Evolutionary conservation across 1,284 basidiomycete genomes (phyloP).

Genomic region (Gomphus bonarii): DNA sequence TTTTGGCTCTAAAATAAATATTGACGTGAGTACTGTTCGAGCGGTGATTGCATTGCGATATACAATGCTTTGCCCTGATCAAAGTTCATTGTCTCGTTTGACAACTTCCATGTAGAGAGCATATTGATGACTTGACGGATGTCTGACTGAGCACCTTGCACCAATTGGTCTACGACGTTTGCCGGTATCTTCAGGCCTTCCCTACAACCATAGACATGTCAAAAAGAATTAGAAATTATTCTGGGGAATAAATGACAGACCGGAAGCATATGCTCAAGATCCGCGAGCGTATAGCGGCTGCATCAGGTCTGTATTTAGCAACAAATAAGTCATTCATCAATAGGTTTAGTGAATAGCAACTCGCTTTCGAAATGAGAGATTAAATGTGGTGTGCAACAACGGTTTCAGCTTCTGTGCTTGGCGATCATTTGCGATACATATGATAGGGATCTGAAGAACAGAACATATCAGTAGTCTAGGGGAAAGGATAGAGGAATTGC

Average conservation of each 20-base stretch:
- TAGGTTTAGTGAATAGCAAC: constrained; percentile 13
- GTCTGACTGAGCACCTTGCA: constrained; percentile 84
- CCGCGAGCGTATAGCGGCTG: constrained; percentile 66
- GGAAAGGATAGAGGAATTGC: neutral
- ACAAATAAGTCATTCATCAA: neutral
- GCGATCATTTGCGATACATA: constrained; percentile 94
- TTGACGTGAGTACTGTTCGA: neutral
- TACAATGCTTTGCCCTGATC: constrained; percentile 87
- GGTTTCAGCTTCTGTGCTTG: constrained; percentile 87
- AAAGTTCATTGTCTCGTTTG: constrained; percentile 70
- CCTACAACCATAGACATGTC: constrained; percentile 29
- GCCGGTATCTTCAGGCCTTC: constrained; percentile 88
- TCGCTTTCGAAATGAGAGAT: constrained; percentile 69
- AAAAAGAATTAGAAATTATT: constrained; percentile 1
- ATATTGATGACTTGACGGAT: constrained; percentile 97
- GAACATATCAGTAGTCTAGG: neutral
- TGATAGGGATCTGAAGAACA: constrained; percentile 79
- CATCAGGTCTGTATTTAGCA: constrained; percentile 51
- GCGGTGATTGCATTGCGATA: constrained; percentile 23
- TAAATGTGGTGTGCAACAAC: constrained; percentile 63
- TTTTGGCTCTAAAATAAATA: constrained; percentile 51
- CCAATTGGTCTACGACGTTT: constrained; percentile 88
- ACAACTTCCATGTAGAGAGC: constrained; percentile 92
- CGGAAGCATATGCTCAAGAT: constrained; percentile 86
- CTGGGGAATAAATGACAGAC: constrained; percentile 30